These are phyloP conservation scores for Amniculicola lignicola DNA, from an alignment of 495 filamentous ascomycete species.

Conservation along the genomic window DNA sequence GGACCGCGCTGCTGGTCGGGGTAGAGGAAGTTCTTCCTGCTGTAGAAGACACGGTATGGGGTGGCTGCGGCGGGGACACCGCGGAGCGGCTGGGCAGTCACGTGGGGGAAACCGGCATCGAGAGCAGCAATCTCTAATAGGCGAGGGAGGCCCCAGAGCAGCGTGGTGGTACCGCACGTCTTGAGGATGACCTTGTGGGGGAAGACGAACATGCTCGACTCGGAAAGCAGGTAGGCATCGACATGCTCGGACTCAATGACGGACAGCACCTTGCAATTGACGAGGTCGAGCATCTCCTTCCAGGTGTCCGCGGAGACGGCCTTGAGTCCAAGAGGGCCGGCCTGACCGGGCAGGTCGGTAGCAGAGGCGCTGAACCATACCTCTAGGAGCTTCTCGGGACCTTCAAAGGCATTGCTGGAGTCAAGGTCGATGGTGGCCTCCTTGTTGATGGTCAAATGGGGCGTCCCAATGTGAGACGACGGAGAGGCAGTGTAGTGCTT, in stretches of 20 bases:
- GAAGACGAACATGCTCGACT: constrained; percentile 99
- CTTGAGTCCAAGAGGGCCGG: constrained; percentile 77
- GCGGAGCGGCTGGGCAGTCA: constrained; percentile 48
- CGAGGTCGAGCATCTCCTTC: constrained; percentile 95
- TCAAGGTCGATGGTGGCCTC: constrained; percentile 92
- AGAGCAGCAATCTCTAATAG: constrained; percentile 87
- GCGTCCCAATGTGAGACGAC: constrained; percentile 70
- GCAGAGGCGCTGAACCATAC: constrained; percentile 94
- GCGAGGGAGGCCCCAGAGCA: constrained; percentile 81
- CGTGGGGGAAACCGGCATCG: constrained; percentile 78
- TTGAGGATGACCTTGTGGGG: constrained; percentile 98
- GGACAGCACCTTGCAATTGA: constrained; percentile 97
- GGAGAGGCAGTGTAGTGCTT: constrained; percentile 75
- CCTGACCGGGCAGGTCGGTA: constrained; percentile 63
- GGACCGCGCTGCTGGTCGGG: constrained; percentile 92
- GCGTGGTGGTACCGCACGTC: constrained; percentile 96
- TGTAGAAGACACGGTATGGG: constrained; percentile 97
- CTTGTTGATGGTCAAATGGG: constrained; percentile 92
- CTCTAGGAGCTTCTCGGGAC: constrained; percentile 96
- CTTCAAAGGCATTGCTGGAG: constrained; percentile 95
- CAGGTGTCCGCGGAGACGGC: constrained; percentile 77
- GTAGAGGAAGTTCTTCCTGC: constrained; percentile 96
- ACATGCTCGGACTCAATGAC: constrained; percentile 91
- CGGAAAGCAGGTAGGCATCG: constrained; percentile 95
- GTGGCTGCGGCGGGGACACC: constrained; percentile 70